Evolutionary conservation across 371 early-diverging fungal genomes (phyloP), one percentile per base, ranked within the genome.

Genomic region (Fennellomyces sp.): DNA sequence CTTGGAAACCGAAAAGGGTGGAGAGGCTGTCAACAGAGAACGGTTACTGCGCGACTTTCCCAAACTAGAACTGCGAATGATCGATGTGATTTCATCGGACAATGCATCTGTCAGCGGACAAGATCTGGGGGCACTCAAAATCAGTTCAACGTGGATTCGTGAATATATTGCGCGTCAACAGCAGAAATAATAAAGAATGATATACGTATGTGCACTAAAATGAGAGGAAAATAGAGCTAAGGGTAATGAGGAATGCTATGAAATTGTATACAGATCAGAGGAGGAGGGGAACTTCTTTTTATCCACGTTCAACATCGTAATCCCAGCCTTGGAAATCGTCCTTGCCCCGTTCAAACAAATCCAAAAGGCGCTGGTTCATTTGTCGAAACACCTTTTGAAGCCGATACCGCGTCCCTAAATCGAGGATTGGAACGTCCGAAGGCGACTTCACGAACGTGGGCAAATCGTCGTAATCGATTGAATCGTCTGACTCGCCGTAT

Each of bases 1-100:
- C 6, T 73, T 83, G 26, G 98, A 98, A 64, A 97, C 98, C 0
- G 56, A 83, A 33, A 66, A 73, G 11, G 96, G 95, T 12, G 93
- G 93, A 15, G 78, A 81, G 47, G 81, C 86, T 17, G 91, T 91
- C 52, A 91, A 89, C 69, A 70, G 52, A 48, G 84, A 82, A 60
- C 76, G 87, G 35, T 67, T 39, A 13, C 74, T 78, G 64, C 72
- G 72, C n/a, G 69, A 70, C 8, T 73, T 88, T 30, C 57, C 69
- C 1, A 73, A 75, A n/a, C 69, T 96, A 69, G 83, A 79, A 19
- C 75, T 96, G 23, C 75, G 85, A 36, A 76, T 91, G 8, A 90
- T 95, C 60, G 90, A 91, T 57, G 88, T 94, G 6, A 83, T 95
- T 11, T 83, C 86, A 7, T 65, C 81, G 6, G 69, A 78, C 3